A percentile compares a stretch with the other conserved stretches of the same genome.
Evolutionary conservation across 352 stramenopile species (phyloP).

Genomic region (Halophytophthora polymorphica): DNA sequence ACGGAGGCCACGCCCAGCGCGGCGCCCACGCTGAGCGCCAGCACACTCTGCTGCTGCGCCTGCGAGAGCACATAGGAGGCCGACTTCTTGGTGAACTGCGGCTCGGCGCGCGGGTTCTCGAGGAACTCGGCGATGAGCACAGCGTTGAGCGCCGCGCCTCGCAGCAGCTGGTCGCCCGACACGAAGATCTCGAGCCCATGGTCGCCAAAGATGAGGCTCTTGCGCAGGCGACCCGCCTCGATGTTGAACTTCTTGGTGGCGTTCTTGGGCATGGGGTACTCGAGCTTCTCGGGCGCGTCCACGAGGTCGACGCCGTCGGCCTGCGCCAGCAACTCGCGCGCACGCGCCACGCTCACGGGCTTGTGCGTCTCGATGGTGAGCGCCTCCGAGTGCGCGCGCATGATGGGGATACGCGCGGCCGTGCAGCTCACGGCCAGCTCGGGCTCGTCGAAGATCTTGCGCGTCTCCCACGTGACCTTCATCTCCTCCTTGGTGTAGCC

Average conservation of each 20-base stretch:
- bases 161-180: constrained; percentile 95
- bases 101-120: constrained; percentile 53
- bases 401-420: constrained; percentile 95
- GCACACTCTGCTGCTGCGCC: constrained; percentile 22
- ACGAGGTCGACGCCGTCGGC: constrained; percentile 94
- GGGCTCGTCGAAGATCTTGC: constrained; percentile 95
- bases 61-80: constrained; percentile 29
- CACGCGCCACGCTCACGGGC: constrained; percentile 80
- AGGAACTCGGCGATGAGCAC: constrained; percentile 95
- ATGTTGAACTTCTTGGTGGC: constrained; percentile 97
- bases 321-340: constrained; percentile 76
- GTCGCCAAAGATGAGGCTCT: constrained; percentile 94
- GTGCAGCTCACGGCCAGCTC: constrained; percentile 89
- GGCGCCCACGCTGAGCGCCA: constrained; percentile 34
- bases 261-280: constrained; percentile 97
- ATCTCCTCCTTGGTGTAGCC: constrained; percentile 99
- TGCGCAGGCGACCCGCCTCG: constrained; percentile 94
- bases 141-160: constrained; percentile 96
- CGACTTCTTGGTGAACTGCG: constrained; percentile 72
- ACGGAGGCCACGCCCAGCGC: constrained; percentile 39
- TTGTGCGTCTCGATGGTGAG: constrained; percentile 95
- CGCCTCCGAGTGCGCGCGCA: constrained; percentile 95
- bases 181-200: constrained; percentile 98
- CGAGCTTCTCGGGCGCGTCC: constrained; percentile 73
- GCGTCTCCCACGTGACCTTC: constrained; percentile 98